These are phyloP conservation scores for Aspergillus hortae DNA, from an alignment of 2,329 filamentous ascomycete genomes.

Conservation along the genomic window DNA sequence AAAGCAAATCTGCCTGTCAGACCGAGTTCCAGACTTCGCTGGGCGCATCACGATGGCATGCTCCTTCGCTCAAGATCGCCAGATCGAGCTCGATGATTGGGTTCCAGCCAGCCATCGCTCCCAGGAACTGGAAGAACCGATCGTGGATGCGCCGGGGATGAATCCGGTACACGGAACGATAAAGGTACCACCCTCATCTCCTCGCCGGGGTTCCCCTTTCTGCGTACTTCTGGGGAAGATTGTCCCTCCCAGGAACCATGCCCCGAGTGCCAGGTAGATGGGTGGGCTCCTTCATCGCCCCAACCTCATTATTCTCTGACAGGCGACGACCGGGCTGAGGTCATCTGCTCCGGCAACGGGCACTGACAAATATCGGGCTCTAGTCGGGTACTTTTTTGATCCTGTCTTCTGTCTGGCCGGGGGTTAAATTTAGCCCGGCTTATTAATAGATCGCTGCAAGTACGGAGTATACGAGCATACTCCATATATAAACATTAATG, in stretches of 20 bases:
- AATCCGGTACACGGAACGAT: background rate
- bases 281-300: conserved; percentile 9
- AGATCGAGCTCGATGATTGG: conserved; percentile 14
- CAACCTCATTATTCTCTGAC: background rate
- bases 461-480: too few relatives aligned
- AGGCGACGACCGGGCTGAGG: background rate
- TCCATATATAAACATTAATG: too few relatives aligned
- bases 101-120: conserved; percentile 6
- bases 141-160: conserved; percentile 8
- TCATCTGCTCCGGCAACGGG: background rate
- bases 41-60: conserved; percentile 1
- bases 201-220: background rate
- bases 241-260: conserved; percentile 2
- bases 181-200: conserved; percentile 1
- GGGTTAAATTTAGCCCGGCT: too few relatives aligned
- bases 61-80: background rate
- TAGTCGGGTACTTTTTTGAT: too few relatives aligned
- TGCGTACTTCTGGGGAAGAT: conserved; percentile 4
- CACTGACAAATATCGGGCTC: background rate
- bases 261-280: conserved; percentile 16
- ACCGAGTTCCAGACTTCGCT: conserved; percentile 10
- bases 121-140: conserved; percentile 8
- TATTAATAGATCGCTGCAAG: too few relatives aligned
- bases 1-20: conserved; percentile 17
- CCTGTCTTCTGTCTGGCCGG: too few relatives aligned